Evolutionary conservation across 768 basidiomycete genomes (phyloP), one percentile per base, ranked within the genome.

Genomic region (Panus rudis): DNA sequence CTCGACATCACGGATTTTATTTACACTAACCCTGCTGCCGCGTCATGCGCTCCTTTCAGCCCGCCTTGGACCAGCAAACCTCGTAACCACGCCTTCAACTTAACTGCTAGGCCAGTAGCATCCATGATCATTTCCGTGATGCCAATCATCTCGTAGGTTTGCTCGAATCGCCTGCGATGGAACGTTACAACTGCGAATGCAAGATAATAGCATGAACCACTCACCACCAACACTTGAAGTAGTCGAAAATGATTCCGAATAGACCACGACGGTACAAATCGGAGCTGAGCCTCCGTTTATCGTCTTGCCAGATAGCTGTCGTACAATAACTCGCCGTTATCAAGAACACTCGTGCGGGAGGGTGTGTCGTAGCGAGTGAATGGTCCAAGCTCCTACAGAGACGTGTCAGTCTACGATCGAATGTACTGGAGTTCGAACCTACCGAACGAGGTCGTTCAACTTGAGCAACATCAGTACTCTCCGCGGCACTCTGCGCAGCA

Each of bases 241-340:
- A 88, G 34, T 68, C 70, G 45, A 44, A 54, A 43, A 76, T 58
- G 17, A 79, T 50, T 30, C 64, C 46, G 19, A 78, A 46, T 14
- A 82, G 59, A 2, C 81, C 80, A 23, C 65, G 63, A 23, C 65
- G 63, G 31, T 69, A 64, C 63, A 85, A 73, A 38, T 61, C 46
- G 17, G 52, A 54, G 14, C 61, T 47, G 12, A 70, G 45, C 8
- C 56, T 48, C n/a, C 49, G 48, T 42, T 62, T 53, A 42, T 92
- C 81, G 52, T 84, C 82, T 40, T 73, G 68, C 87, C 87, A 90
- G 3, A 88, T 79, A 6, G 89, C 84, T 10, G 69, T 70, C 39
- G 79, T 71, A 58, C 93, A 96, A 63, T 88, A 94, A 55, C 87
- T 84, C 6, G 92, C 92, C 13, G 86, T 85, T 45, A 97, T 84